These are phyloP conservation scores for Nepenthes mirabilis DNA, from an alignment of 148 eudicot species.

Conservation along the genomic window DNA sequence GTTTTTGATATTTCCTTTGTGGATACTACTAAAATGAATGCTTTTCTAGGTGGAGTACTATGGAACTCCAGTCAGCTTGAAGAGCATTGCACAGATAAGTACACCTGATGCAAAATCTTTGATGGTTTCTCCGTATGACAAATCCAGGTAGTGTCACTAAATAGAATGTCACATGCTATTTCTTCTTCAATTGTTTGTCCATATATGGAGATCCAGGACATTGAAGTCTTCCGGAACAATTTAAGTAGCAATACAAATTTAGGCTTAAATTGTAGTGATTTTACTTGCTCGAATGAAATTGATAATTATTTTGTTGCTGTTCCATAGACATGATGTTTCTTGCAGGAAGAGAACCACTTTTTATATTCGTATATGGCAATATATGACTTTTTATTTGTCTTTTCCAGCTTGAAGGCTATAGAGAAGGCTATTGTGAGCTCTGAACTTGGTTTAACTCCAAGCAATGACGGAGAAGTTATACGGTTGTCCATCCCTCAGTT, in stretches of 20 bases:
- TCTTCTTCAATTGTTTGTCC: neutral
- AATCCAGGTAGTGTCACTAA: slow-evolving; percentile 60
- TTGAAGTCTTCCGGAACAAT: no score
- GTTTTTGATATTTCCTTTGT: neutral
- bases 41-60: slow-evolving; percentile 78
- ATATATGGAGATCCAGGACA: no score
- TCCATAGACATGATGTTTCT: no score
- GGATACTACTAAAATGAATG: neutral
- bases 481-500: slow-evolving; percentile 76
- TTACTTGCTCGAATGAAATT: no score
- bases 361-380: no score
- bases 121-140: slow-evolving; percentile 80
- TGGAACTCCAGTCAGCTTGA: slow-evolving; percentile 80
- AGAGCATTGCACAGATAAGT: slow-evolving; percentile 92
- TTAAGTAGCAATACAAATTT: no score
- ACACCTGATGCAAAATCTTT: slow-evolving; percentile 83
- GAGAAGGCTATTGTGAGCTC: slow-evolving; percentile 93
- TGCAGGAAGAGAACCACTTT: no score
- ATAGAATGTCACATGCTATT: neutral
- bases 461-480: slow-evolving; percentile 89
- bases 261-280: no score
- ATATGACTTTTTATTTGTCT: neutral
- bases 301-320: no score
- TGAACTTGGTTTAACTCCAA: slow-evolving; percentile 76
- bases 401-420: slow-evolving; percentile 77